These are phyloP conservation scores for Quercus suber DNA, from an alignment of 306 rosid genomes.

Conservation along the genomic window DNA sequence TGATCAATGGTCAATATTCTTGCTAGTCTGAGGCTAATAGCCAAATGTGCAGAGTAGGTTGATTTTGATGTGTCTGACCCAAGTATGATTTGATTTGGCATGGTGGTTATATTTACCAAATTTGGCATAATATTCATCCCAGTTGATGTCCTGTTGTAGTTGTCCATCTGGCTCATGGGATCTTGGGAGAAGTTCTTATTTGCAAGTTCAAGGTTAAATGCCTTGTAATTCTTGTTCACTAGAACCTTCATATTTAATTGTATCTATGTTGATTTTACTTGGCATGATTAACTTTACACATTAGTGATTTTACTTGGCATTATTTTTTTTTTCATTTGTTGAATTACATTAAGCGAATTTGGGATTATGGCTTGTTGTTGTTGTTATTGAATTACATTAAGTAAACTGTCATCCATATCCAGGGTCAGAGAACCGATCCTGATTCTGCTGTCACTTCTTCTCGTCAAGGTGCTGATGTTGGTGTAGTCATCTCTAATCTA, in stretches of 20 bases:
- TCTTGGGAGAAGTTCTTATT: neutral
- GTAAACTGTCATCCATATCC: conserved; percentile 24
- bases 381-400: conserved; percentile 7
- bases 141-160: neutral
- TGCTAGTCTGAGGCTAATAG: neutral
- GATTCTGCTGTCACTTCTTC: conserved; percentile 92
- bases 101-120: neutral
- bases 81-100: neutral
- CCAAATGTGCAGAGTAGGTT: neutral
- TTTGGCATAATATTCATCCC: neutral
- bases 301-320: neutral
- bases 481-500: conserved; percentile 77
- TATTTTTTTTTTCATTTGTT: conserved; percentile 10
- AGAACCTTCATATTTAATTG: neutral
- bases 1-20: neutral
- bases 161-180: neutral
- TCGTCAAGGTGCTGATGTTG: conserved; percentile 83
- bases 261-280: too few relatives aligned
- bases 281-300: too few relatives aligned
- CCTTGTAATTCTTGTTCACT: neutral
- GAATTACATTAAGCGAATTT: neutral
- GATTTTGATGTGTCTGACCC: neutral
- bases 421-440: conserved; percentile 86
- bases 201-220: neutral
- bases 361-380: too few relatives aligned